These are phyloP conservation scores for Lachnum nothofagi DNA, from an alignment of 2,329 filamentous ascomycete genomes.

Conservation along the genomic window DNA sequence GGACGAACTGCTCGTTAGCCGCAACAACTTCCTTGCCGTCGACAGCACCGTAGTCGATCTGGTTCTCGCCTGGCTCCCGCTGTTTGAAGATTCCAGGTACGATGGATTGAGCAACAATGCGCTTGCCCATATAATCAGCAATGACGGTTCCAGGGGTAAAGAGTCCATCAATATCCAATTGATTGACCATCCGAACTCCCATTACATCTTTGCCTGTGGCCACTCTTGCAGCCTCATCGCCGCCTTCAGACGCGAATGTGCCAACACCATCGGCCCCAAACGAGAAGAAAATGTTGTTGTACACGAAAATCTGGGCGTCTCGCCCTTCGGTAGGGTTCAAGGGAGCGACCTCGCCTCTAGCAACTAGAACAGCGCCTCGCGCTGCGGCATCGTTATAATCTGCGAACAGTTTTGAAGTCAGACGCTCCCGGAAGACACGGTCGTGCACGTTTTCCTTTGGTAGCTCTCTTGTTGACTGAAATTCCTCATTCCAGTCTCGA, in stretches of 20 bases:
- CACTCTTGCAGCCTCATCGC: constrained; percentile 90
- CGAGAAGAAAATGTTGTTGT: constrained; percentile 99
- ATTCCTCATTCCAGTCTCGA: constrained; percentile 98
- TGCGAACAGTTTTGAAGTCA: constrained; percentile 92
- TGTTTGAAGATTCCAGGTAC: constrained; percentile 99
- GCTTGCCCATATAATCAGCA: constrained; percentile 93
- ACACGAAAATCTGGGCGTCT: constrained; percentile 97
- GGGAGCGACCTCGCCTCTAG: constrained; percentile 84
- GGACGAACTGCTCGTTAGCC: constrained; percentile 77
- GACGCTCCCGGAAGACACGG: constrained; percentile 86
- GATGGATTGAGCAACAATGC: constrained; percentile 94
- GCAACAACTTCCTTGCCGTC: constrained; percentile 95
- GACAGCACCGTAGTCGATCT: constrained; percentile 97
- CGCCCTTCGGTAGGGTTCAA: constrained; percentile 88
- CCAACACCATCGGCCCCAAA: constrained; percentile 96
- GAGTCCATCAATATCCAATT: constrained; percentile 88
- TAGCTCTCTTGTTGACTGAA: constrained; percentile 92
- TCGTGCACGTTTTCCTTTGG: constrained; percentile 93
- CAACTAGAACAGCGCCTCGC: constrained; percentile 85
- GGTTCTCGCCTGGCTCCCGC: constrained; percentile 92
- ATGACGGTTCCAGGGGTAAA: constrained; percentile 96
- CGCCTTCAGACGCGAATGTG: constrained; percentile 92
- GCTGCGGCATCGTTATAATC: constrained; percentile 96
- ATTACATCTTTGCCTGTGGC: constrained; percentile 95
- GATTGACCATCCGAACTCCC: constrained; percentile 91